phyloP scores from a whole-genome alignment of 2,329 filamentous ascomycete genomes.

The Gremmenia infestans region DNA sequence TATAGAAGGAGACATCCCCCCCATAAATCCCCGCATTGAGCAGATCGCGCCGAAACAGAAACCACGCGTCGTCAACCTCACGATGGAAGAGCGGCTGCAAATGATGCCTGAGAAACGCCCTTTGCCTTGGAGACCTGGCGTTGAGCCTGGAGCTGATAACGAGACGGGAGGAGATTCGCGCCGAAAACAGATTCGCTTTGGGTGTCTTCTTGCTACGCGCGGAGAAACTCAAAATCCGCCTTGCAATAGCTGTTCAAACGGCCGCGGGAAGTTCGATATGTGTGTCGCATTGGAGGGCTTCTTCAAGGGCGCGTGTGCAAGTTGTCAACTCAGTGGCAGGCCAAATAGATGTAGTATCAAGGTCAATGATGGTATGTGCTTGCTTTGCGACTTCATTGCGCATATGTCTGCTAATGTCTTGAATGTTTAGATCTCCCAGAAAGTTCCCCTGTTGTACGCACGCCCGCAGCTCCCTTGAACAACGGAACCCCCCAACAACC shows the following conservation, averaged over 20 bases:
- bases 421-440: conserved; percentile 5
- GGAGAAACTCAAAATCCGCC: conserved; percentile 24
- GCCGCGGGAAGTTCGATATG: conserved; percentile 29
- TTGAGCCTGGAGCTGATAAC: conserved; percentile 28
- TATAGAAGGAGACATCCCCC: conserved; percentile 14
- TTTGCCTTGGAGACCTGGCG: conserved; percentile 29
- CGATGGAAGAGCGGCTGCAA: conserved; percentile 29
- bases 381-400: background rate
- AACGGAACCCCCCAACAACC: conserved; percentile 4
- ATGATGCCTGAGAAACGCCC: conserved; percentile 27
- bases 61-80: conserved; percentile 12
- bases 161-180: conserved; percentile 31
- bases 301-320: conserved; percentile 32
- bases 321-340: conserved; percentile 30
- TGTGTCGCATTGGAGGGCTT: conserved; percentile 31
- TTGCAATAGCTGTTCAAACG: conserved; percentile 29
- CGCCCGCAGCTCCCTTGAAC: conserved; percentile 7
- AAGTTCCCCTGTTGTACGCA: conserved; percentile 16
- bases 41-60: conserved; percentile 7
- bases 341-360: conserved; percentile 32
- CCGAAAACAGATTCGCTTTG: conserved; percentile 31
- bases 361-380: conserved; percentile 26
- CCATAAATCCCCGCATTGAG: conserved; percentile 1
- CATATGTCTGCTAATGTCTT: background rate
- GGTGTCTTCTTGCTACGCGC: conserved; percentile 29